Conservation (phyloP, 768 basidiomycete genomes). For the Pisolithus sp. region DNA sequence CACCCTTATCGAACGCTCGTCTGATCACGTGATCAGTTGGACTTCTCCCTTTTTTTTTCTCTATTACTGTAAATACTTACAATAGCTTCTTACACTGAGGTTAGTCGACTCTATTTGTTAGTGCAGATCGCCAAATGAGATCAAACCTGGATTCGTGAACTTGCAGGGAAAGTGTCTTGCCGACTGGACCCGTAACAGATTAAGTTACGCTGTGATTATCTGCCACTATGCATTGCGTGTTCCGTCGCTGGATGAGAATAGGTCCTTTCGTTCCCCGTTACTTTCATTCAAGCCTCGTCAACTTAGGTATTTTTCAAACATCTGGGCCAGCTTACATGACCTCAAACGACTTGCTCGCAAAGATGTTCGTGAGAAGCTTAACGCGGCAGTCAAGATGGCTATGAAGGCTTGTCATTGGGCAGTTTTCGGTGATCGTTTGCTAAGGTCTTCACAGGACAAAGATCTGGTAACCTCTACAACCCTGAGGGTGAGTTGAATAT, state of each 20-base stretch:
- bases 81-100: no score
- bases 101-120: no score
- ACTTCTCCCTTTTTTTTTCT: no score
- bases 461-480: conserved; percentile 52
- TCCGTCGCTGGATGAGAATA: conserved; percentile 8
- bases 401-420: conserved; percentile 53
- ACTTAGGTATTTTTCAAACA: background rate
- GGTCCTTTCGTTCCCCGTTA: background rate
- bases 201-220: no score
- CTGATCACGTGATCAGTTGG: no score
- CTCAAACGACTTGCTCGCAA: background rate
- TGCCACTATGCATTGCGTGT: conserved; percentile 10
- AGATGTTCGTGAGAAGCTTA: conserved; percentile 52
- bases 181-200: no score
- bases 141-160: no score
- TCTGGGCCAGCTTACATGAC: background rate
- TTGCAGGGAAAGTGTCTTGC: no score
- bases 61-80: no score
- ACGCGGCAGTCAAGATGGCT: conserved; percentile 51
- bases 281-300: conserved; percentile 10
- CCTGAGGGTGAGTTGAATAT: conserved; percentile 41
- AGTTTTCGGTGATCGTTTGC: background rate
- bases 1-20: no score
- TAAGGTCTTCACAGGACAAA: conserved; percentile 36
- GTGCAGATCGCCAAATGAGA: no score